phyloP scores from a whole-genome alignment of 2,329 filamentous ascomycete species.

The Talaromyces amestolkiae region DNA sequence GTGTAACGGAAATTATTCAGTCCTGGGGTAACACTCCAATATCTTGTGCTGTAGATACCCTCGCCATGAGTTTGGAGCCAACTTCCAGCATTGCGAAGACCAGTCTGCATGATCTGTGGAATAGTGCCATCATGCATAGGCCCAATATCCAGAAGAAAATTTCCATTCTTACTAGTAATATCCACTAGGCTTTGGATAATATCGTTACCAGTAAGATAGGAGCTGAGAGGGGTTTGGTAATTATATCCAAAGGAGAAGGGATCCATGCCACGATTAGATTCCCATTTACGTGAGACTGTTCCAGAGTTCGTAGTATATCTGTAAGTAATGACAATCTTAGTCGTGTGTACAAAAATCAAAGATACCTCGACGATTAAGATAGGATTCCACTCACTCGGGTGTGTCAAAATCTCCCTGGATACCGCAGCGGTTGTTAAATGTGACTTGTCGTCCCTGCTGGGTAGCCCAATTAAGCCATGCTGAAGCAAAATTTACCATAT shows the following conservation, averaged over 20 bases:
- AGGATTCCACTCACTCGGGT: not conserved
- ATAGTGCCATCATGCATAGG: slow-evolving; percentile 56
- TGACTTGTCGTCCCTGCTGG: not conserved
- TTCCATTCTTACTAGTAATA: slow-evolving; percentile 56
- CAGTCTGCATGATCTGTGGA: slow-evolving; percentile 42
- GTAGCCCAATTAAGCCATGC: not conserved
- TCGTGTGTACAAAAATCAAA: too few species aligned
- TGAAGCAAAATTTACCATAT: not conserved
- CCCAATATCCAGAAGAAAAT: slow-evolving; percentile 57
- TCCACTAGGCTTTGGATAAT: slow-evolving; percentile 53
- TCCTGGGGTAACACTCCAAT: slow-evolving; percentile 36
- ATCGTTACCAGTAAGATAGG: slow-evolving; percentile 53
- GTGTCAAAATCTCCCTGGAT: not conserved
- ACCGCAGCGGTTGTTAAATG: not conserved
- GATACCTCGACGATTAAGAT: too few species aligned
- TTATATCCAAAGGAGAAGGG: slow-evolving; percentile 61
- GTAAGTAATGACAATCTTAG: too few species aligned
- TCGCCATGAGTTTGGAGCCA: slow-evolving; percentile 55
- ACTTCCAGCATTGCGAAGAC: slow-evolving; percentile 51
- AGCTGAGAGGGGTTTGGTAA: slow-evolving; percentile 48
- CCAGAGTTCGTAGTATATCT: slow-evolving; percentile 50
- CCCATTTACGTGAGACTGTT: slow-evolving; percentile 58
- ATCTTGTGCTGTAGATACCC: slow-evolving; percentile 56
- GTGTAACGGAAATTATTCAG: not conserved
- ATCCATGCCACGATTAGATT: slow-evolving; percentile 60